phyloP scores from a whole-genome alignment of 2,329 filamentous ascomycete species.

The Verticillium nubilum region DNA sequence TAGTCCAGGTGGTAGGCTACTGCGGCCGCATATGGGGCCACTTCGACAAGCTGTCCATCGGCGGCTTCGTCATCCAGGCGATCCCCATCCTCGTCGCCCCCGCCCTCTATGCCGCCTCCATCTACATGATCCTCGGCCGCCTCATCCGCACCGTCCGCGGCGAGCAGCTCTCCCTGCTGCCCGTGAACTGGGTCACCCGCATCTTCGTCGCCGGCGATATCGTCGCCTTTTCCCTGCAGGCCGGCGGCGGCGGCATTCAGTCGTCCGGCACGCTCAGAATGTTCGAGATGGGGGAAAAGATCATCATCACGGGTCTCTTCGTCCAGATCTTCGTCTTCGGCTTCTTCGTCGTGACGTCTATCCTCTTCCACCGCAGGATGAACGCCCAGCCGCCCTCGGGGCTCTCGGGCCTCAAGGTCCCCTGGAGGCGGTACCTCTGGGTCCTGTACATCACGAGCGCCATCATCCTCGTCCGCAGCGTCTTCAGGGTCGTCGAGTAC shows the following conservation, averaged over 20 bases:
- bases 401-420: slow-evolving; percentile 14
- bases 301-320: slow-evolving; percentile 51
- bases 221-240: slow-evolving; percentile 36
- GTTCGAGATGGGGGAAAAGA: slow-evolving; percentile 34
- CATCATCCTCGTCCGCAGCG: slow-evolving; percentile 47
- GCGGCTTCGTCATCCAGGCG: slow-evolving; percentile 16
- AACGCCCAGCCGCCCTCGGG: slow-evolving; percentile 9
- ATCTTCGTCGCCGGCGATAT: slow-evolving; percentile 42
- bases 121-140: slow-evolving; percentile 22
- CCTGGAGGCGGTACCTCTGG: slow-evolving; percentile 28
- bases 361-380: slow-evolving; percentile 40
- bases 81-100: slow-evolving; percentile 16
- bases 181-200: slow-evolving; percentile 31
- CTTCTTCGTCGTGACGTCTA: slow-evolving; percentile 44
- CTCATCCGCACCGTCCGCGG: slow-evolving; percentile 20
- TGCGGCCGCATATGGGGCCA: slow-evolving; percentile 7
- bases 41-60: slow-evolving; percentile 2
- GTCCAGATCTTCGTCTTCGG: slow-evolving; percentile 53
- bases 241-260: slow-evolving; percentile 25
- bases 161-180: slow-evolving; percentile 13
- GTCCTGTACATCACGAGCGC: slow-evolving; percentile 45
- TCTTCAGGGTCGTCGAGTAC: slow-evolving; percentile 54
- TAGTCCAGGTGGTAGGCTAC: slow-evolving; percentile 21
- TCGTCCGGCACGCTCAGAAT: slow-evolving; percentile 7
- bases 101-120: slow-evolving; percentile 11